A percentile compares a stretch with the other conserved stretches of the same genome.
Evolutionary conservation across 2,329 filamentous ascomycete species (phyloP).

Genomic region (Leptographium radiaticola): DNA sequence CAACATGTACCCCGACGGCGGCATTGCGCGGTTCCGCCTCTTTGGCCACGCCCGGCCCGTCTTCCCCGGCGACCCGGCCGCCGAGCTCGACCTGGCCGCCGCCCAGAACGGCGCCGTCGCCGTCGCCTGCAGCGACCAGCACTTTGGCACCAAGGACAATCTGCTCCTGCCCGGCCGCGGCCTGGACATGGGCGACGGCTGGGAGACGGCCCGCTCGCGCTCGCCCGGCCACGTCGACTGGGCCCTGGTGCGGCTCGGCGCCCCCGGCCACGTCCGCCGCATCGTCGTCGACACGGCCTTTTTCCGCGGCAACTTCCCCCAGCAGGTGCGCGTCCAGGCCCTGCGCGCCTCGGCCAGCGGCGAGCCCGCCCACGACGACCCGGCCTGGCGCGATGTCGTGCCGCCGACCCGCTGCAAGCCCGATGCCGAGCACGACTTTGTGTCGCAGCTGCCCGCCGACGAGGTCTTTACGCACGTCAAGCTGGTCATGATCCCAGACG

Average conservation of each 20-base stretch:
- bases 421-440: conserved; percentile 59
- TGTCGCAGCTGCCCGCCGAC: conserved; percentile 35
- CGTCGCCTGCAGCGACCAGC: conserved; percentile 65
- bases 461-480: conserved; percentile 69
- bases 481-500: conserved; percentile 85
- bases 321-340: conserved; percentile 56
- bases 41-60: conserved; percentile 67
- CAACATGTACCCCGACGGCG: conserved; percentile 78
- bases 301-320: conserved; percentile 74
- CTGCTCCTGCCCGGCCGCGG: conserved; percentile 30
- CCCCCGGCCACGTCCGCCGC: conserved; percentile 48
- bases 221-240: conserved; percentile 64
- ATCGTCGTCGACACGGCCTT: conserved; percentile 70
- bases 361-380: conserved; percentile 42
- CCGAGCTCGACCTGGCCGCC: conserved; percentile 62
- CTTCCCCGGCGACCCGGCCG: conserved; percentile 52
- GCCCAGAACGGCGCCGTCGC: conserved; percentile 69
- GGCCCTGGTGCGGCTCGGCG: conserved; percentile 64
- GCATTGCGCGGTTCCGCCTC: conserved; percentile 67
- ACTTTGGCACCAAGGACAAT: conserved; percentile 56
- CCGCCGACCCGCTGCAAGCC: conserved; percentile 55
- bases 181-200: conserved; percentile 78
- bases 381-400: conserved; percentile 54
- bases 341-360: conserved; percentile 41
- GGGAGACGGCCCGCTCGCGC: conserved; percentile 69